Evolutionary conservation across 176 grass and related monocot species (phyloP).

Genomic region (Urochloa ruziziensis): DNA sequence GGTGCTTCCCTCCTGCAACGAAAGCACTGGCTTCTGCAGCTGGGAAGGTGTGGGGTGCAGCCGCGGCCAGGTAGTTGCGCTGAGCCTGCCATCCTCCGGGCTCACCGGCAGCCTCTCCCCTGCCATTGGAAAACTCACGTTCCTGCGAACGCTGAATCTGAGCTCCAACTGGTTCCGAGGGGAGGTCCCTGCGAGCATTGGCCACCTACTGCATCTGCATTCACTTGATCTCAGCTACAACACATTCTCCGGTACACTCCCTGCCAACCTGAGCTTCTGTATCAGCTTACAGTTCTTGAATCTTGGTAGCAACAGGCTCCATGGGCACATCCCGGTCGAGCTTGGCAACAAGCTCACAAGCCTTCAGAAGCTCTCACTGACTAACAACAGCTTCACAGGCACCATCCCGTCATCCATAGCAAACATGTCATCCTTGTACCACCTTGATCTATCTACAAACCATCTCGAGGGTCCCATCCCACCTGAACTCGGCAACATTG

Average conservation of each 20-base stretch:
- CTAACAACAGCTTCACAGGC: neutral
- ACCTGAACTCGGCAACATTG: neutral
- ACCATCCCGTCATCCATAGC: constrained; percentile 5
- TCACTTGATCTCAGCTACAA: constrained; percentile 25
- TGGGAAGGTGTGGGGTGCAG: constrained; percentile 18
- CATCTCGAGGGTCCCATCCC: neutral
- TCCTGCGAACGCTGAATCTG: constrained; percentile 3
- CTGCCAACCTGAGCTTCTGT: constrained; percentile 19
- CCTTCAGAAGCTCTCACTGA: neutral
- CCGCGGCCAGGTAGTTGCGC: neutral
- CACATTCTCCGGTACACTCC: neutral
- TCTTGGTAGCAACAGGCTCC: neutral
- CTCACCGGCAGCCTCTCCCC: neutral
- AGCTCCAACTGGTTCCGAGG: constrained; percentile 10
- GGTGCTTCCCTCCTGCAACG: neutral
- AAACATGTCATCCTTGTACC: neutral
- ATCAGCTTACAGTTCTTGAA: neutral
- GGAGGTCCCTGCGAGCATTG: neutral
- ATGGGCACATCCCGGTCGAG: neutral
- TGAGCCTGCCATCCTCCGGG: neutral
- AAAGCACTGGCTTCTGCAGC: neutral
- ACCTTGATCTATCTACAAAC: neutral
- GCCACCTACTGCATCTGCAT: neutral
- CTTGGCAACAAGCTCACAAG: neutral
- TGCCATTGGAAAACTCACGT: constrained; percentile 20